Evolutionary conservation across 768 basidiomycete species (phyloP), one percentile per base, ranked within the genome.

Genomic region (Boletus insuetus): DNA sequence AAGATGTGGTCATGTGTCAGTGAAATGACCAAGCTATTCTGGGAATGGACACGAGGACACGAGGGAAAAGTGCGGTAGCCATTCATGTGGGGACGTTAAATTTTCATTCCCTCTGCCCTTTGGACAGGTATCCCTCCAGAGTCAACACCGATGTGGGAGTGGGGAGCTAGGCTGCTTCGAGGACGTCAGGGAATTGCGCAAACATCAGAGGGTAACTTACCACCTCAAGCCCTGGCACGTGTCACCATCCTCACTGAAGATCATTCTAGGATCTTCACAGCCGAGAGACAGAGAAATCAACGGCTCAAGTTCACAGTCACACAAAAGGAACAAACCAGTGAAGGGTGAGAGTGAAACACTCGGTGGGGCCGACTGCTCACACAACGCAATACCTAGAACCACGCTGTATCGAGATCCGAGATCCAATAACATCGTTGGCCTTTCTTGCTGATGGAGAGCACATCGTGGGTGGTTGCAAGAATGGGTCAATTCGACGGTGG

Each of bases 401-500:
- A 38, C 29, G 9, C 6, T n/a, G 11, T 38, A 26, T 51, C 44
- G n/a, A 45, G 40, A 29, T 32, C 38, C 43, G n/a, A 26, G 5
- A 22, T n/a, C 17, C 31, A 40, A 32, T 55, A 34, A 46, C 49
- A 5, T 47, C 53, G 13, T 34, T 58, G 20, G 49, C 29, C n/a
- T 60, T 58, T 19, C 50, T 58, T 13, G 42, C 16, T 14, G 53
- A 60, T n/a, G 56, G 56, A 32, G 26, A 54, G 42, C 31, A 58
- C 8, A 13, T 58, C 3, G 41, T 57, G 11, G n/a, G 40, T 17
- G 59, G 53, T n/a, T 51, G 38, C 37, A 24, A 17, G 32, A 53
- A 54, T 41, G 56, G 53, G 17, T 51, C 53, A 17, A 51, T 58
- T 35, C 56, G 49, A 38, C 32, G n/a, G 19, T 58, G 56, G 56